Conservation (phyloP, 768 basidiomycete species). For the Serendipita sp. region DNA sequence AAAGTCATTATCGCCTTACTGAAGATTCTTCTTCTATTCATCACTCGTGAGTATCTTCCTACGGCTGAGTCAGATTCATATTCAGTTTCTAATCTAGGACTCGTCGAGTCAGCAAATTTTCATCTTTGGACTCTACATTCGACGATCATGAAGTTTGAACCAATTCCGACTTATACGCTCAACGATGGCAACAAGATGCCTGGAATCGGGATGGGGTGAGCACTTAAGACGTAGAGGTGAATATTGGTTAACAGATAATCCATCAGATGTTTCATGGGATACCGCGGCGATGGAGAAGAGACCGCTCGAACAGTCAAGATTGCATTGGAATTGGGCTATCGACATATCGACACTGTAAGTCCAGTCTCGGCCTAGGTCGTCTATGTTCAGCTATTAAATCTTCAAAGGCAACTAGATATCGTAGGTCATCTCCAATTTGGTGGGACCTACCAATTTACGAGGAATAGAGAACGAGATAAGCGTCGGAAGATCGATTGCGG, state of each 20-base stretch:
- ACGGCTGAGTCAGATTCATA: too few species aligned
- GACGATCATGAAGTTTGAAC: not conserved
- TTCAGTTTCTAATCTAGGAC: too few species aligned
- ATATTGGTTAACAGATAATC: not conserved
- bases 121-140: too few species aligned
- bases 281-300: conserved; percentile 23
- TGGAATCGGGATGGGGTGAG: not conserved
- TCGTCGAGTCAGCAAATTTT: too few species aligned
- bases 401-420: not conserved
- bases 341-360: conserved; percentile 28
- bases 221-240: not conserved
- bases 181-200: conserved; percentile 1
- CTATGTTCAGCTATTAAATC: too few species aligned
- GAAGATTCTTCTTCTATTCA: too few species aligned
- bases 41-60: too few species aligned
- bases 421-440: conserved; percentile 34
- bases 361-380: not conserved
- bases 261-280: conserved; percentile 27
- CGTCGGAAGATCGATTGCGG: conserved; percentile 31
- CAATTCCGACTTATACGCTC: not conserved
- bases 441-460: conserved; percentile 16
- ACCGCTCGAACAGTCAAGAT: conserved; percentile 24
- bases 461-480: conserved; percentile 27
- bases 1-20: too few species aligned
- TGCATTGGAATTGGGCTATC: conserved; percentile 29